Base-by-base conservation (phyloP, 2,329 filamentous ascomycete species). In the Domatiomyces catenatus region DNA sequence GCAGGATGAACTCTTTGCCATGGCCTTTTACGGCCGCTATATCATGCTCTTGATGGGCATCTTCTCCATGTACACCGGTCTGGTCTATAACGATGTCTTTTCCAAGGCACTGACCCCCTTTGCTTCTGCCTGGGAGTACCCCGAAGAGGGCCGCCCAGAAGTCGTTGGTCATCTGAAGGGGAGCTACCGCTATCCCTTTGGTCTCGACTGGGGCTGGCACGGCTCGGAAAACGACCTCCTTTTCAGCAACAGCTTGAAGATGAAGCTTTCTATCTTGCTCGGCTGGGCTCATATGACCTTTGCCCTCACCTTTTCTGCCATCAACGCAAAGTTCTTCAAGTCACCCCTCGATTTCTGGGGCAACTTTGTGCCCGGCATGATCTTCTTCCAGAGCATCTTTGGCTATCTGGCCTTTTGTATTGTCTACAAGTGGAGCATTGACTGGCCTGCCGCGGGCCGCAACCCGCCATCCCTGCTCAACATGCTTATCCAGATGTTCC, bases 401-500 rank as follows among this genome's bases (percentile, higher is more conserved):
- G 92, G 92, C 48, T 98, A 98, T 65, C 79, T 98, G 17, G 86
- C 94, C 46, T 73, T 95, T 63, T 87, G 86, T 62, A 95, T 98
- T 63, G 71, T 98, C 60, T 96, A 93, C 76, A 98, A 98, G 71
- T 98, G 93, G 92, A 83, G 78, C 8, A 76, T 94, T 39, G 83
- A 98, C 67, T 98, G 92, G 92, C 70, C 71, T 46, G 79, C 74
- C 8, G 75, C 75, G 43, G 80, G 74, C 42, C 65, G 75, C 59
- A 75, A 79, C 55, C 86, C 93, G 1, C 92, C 93, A 2, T 87
- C 88, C 62, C 75, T 98, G 53, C 72, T 98, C 55, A 98, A 98
- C 76, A 96, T 96, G 90, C 75, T 98, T 63, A 98, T 98, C 63
- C 95, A 95, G 77, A 98, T 98, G 93, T 98, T 98, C 74, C 71